These are phyloP conservation scores for Populus tomentosa DNA, from an alignment of 441 rosid species.

Conservation along the genomic window DNA sequence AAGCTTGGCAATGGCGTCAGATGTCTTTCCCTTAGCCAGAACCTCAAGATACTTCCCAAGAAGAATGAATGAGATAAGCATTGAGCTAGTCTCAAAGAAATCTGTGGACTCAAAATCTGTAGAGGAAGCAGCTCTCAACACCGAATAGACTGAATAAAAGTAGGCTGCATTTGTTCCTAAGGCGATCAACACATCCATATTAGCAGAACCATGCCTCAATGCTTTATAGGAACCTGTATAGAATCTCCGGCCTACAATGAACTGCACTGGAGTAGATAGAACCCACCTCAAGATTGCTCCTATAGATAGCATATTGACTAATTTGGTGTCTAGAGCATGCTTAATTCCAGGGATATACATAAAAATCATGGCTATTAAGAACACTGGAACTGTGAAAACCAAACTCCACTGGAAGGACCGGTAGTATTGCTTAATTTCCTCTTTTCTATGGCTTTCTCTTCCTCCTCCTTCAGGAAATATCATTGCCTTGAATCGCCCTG, in stretches of 20 bases:
- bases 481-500: slow-evolving; percentile 52
- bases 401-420: slow-evolving; percentile 74
- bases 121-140: slow-evolving; percentile 71
- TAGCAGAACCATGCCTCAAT: slow-evolving; percentile 70
- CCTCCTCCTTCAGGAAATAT: slow-evolving; percentile 60
- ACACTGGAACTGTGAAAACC: slow-evolving; percentile 79
- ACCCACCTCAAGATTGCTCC: slow-evolving; percentile 74
- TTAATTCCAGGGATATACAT: slow-evolving; percentile 72
- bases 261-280: slow-evolving; percentile 84
- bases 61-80: slow-evolving; percentile 89
- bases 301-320: slow-evolving; percentile 66
- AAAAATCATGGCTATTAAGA: slow-evolving; percentile 74
- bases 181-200: slow-evolving; percentile 91
- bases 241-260: slow-evolving; percentile 75
- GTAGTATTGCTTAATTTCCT: slow-evolving; percentile 59
- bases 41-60: slow-evolving; percentile 90
- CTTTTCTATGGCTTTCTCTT: slow-evolving; percentile 47
- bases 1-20: slow-evolving; percentile 91
- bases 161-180: slow-evolving; percentile 96
- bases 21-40: slow-evolving; percentile 87
- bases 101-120: slow-evolving; percentile 60
- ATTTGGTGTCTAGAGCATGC: slow-evolving; percentile 47
- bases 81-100: slow-evolving; percentile 91
- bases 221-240: slow-evolving; percentile 78
- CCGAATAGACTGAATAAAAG: slow-evolving; percentile 74